Evolutionary conservation across 2,329 filamentous ascomycete genomes (phyloP).

Genomic region (Penicillium sp.): DNA sequence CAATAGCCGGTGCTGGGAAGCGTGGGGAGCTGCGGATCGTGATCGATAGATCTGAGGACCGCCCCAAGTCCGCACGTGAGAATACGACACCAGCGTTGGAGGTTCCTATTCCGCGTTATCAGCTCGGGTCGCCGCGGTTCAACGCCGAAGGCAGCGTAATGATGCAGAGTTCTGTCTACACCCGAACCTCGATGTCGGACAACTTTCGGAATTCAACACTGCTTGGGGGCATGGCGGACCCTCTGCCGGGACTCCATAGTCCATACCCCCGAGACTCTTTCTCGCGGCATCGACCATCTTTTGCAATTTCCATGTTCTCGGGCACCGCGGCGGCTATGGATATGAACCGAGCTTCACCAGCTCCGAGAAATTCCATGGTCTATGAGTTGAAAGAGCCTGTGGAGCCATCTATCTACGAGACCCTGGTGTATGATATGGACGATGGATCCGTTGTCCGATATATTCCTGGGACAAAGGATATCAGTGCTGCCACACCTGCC

Average conservation of each 20-base stretch:
- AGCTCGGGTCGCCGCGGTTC: conserved; percentile 77
- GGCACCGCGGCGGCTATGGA: conserved; percentile 31
- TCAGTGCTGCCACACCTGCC: conserved; percentile 84
- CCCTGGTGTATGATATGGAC: conserved; percentile 76
- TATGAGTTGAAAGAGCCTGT: conserved; percentile 62
- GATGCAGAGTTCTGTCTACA: conserved; percentile 76
- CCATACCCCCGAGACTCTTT: conserved; percentile 26
- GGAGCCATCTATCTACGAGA: conserved; percentile 67
- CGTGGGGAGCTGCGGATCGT: conserved; percentile 73
- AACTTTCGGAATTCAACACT: conserved; percentile 64
- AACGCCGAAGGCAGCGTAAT: conserved; percentile 71
- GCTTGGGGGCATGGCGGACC: conserved; percentile 40
- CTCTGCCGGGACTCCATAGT: conserved; percentile 22
- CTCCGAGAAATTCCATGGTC: conserved; percentile 40
- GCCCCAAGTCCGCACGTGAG: conserved; percentile 63
- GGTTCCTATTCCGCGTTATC: conserved; percentile 78
- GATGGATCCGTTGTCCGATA: conserved; percentile 80
- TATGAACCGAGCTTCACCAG: conserved; percentile 30
- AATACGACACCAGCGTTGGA: conserved; percentile 57
- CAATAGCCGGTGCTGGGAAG: conserved; percentile 40
- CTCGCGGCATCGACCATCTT: conserved; percentile 31
- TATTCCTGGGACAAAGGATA: conserved; percentile 65
- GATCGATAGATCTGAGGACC: conserved; percentile 68
- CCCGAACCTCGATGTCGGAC: conserved; percentile 63
- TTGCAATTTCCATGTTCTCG: conserved; percentile 38